A percentile compares a stretch with the other conserved stretches of the same genome.
These are phyloP conservation scores for Rhododendron mucronatum DNA, from an alignment of 148 eudicot genomes.

Conservation along the genomic window DNA sequence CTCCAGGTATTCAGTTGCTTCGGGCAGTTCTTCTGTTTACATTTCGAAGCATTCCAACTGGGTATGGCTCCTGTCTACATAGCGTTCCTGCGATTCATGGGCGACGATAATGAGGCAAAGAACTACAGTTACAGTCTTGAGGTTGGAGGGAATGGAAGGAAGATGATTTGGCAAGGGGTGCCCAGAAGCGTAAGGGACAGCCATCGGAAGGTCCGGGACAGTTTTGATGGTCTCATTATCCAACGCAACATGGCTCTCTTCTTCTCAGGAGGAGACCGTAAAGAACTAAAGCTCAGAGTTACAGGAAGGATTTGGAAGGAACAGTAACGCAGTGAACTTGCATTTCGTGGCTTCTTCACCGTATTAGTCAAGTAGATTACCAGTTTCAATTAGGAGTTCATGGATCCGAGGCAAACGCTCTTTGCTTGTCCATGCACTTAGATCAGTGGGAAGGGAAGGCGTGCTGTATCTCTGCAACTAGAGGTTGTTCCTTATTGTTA, in stretches of 20 bases:
- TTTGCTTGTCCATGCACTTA: conserved; percentile 30
- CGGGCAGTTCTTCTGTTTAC: conserved; percentile 60
- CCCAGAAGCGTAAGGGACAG: conserved; percentile 52
- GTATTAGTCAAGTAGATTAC: background rate
- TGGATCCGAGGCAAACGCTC: conserved; percentile 38
- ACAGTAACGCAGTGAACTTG: conserved; percentile 12
- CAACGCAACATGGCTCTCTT: conserved; percentile 64
- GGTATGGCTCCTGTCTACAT: conserved; percentile 62
- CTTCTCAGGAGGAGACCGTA: conserved; percentile 64
- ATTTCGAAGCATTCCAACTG: conserved; percentile 54
- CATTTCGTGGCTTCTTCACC: background rate
- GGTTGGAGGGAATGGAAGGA: conserved; percentile 55
- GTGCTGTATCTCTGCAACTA: background rate
- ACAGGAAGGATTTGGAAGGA: conserved; percentile 54
- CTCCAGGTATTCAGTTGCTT: conserved; percentile 48
- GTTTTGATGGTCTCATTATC: conserved; percentile 51
- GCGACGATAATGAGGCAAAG: conserved; percentile 54
- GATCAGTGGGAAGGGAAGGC: background rate
- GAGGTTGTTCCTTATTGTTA: background rate
- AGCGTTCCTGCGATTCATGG: conserved; percentile 57
- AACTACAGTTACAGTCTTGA: conserved; percentile 52
- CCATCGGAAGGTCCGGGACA: conserved; percentile 55
- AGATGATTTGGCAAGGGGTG: conserved; percentile 52
- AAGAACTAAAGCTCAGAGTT: conserved; percentile 54
- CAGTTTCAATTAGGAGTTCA: background rate